Percentiles rank a stretch among this genome's conserved stretches.
Evolutionary conservation across 192 early-diverging fungal genomes (phyloP).

Genomic region (Backusella mclennaniae): DNA sequence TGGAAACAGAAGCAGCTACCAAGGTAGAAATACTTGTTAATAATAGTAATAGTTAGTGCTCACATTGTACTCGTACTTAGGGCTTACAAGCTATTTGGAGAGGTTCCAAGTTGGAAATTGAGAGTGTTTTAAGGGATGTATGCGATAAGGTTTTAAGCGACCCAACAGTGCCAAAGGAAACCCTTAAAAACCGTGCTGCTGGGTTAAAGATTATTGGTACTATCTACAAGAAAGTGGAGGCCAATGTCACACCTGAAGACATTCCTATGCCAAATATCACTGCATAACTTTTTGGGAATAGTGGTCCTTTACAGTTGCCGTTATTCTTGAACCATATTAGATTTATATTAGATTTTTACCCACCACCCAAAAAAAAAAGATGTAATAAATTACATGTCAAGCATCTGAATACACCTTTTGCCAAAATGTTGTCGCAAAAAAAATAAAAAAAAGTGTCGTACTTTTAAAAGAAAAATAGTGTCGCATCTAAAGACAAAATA

Average conservation of each 20-base stretch:
- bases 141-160: conserved; percentile 86
- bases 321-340: no score
- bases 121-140: conserved; percentile 87
- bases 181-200: conserved; percentile 65
- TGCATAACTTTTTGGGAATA: background rate
- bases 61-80: conserved; percentile 30
- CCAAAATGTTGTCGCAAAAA: no score
- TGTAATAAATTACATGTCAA: background rate
- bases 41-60: no score
- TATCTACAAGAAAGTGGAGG: conserved; percentile 71
- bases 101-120: conserved; percentile 93
- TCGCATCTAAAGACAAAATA: no score
- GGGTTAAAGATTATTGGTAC: conserved; percentile 87
- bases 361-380: background rate
- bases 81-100: conserved; percentile 92
- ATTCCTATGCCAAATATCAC: conserved; percentile 1
- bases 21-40: conserved; percentile 31
- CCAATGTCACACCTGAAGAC: conserved; percentile 42
- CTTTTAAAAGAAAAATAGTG: no score
- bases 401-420: no score
- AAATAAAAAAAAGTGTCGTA: no score
- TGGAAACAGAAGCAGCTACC: conserved; percentile 67
- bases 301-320: no score
- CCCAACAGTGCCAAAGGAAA: conserved; percentile 53
- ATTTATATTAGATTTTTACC: no score